Evolutionary conservation across 2,329 filamentous ascomycete species (phyloP).

Genomic region (Calycina herbarum): DNA sequence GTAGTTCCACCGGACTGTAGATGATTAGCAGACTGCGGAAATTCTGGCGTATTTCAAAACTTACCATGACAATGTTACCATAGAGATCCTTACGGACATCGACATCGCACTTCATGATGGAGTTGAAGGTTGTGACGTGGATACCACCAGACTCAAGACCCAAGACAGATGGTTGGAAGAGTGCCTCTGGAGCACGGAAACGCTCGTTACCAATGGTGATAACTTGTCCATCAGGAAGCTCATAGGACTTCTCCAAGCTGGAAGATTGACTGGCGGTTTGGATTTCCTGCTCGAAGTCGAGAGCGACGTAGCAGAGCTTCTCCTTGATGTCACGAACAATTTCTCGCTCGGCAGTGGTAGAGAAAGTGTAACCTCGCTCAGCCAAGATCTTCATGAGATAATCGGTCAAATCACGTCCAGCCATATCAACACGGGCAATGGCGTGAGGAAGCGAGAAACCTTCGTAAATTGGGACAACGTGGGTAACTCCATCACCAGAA

Average conservation of each 20-base stretch:
- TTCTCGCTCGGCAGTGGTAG: slow-evolving; percentile 99
- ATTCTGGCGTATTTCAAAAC: slow-evolving; percentile 41
- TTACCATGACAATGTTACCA: slow-evolving; percentile 99
- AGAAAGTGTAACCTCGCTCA: slow-evolving; percentile 99
- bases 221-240: slow-evolving; percentile 98
- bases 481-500: slow-evolving; percentile 99
- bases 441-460: slow-evolving; percentile 99
- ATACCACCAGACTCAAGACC: slow-evolving; percentile 99
- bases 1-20: slow-evolving; percentile 97
- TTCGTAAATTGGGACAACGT: slow-evolving; percentile 99
- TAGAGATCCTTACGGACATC: slow-evolving; percentile 99
- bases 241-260: slow-evolving; percentile 99
- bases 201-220: slow-evolving; percentile 99
- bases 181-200: slow-evolving; percentile 98
- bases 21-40: slow-evolving; percentile 23
- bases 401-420: slow-evolving; percentile 98
- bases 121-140: slow-evolving; percentile 99
- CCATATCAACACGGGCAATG: slow-evolving; percentile 99
- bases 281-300: slow-evolving; percentile 99
- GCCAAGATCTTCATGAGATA: slow-evolving; percentile 99
- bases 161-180: slow-evolving; percentile 58
- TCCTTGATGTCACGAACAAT: slow-evolving; percentile 99
- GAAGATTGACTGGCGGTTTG: slow-evolving; percentile 99
- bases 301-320: slow-evolving; percentile 99
- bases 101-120: slow-evolving; percentile 99